Evolutionary conservation across 257 asterid genomes (phyloP).

Genomic region (Nicotiana sylvestris): DNA sequence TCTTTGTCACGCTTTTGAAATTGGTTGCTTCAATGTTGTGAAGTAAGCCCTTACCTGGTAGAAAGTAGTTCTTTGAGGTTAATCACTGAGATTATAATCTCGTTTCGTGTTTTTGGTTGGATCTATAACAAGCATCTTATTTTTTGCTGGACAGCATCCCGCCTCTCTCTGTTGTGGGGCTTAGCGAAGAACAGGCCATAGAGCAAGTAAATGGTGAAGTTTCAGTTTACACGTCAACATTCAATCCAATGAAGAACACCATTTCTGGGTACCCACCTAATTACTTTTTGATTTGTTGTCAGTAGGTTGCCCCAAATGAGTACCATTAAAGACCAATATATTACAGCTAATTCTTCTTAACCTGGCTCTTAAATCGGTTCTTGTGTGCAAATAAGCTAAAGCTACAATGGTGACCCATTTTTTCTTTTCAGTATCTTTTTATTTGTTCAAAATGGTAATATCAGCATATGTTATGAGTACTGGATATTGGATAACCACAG

Average conservation of each 20-base stretch:
- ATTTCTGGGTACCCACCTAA: conserved; percentile 65
- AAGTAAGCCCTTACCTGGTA: neutral
- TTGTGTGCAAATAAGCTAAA: neutral
- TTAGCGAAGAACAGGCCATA: conserved; percentile 79
- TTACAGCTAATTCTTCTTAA: neutral
- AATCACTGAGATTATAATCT: neutral
- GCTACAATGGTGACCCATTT: neutral
- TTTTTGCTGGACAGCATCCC: conserved; percentile 78
- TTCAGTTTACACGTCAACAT: conserved; percentile 74
- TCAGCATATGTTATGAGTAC: neutral
- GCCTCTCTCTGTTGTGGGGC: conserved; percentile 90
- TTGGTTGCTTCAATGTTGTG: neutral
- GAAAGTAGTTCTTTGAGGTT: conserved; percentile 1
- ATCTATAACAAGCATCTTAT: neutral
- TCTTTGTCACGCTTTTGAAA: neutral
- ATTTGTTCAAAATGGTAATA: neutral
- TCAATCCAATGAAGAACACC: conserved; percentile 97
- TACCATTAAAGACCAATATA: neutral
- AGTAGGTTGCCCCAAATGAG: neutral
- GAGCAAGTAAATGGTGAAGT: conserved; percentile 75
- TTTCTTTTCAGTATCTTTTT: neutral
- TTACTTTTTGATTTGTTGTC: neutral
- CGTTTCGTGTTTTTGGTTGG: neutral
- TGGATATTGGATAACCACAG: neutral
- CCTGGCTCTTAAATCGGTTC: neutral